phyloP scores from a whole-genome alignment of 495 filamentous ascomycete genomes.

The Aspergillus bridgeri region DNA sequence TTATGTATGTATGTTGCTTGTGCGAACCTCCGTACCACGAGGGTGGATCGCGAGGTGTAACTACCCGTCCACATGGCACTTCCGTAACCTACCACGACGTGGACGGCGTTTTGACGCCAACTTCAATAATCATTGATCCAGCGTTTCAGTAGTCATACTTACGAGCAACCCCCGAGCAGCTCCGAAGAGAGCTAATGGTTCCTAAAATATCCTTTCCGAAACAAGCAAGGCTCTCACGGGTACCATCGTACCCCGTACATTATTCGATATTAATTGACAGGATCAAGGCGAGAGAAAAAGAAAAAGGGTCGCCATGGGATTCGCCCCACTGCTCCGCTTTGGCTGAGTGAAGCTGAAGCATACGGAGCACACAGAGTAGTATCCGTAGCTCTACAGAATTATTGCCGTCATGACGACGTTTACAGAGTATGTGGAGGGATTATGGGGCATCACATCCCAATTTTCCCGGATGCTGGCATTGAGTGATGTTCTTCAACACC shows the following conservation, averaged over 20 bases:
- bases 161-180: not conserved
- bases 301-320: not conserved
- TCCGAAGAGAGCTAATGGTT: not conserved
- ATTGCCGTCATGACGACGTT: not conserved
- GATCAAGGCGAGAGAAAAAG: not conserved
- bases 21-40: slow-evolving; percentile 21
- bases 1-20: slow-evolving; percentile 14
- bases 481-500: not conserved
- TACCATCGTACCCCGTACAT: not conserved
- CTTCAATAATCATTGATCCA: not conserved
- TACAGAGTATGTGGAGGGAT: not conserved
- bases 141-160: not conserved
- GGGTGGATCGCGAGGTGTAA: slow-evolving; percentile 18
- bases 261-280: no score
- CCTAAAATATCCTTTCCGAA: not conserved
- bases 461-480: not conserved
- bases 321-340: not conserved
- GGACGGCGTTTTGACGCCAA: slow-evolving; percentile 12
- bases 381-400: not conserved
- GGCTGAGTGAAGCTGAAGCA: not conserved
- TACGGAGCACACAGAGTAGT: no score
- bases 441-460: not conserved
- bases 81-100: slow-evolving; percentile 13
- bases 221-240: not conserved
- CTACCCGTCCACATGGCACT: slow-evolving; percentile 26